Percentiles rank a stretch among this genome's conserved stretches.
Evolutionary conservation across 192 early-diverging fungal genomes (phyloP).

Genomic region (Coemansia sp.): DNA sequence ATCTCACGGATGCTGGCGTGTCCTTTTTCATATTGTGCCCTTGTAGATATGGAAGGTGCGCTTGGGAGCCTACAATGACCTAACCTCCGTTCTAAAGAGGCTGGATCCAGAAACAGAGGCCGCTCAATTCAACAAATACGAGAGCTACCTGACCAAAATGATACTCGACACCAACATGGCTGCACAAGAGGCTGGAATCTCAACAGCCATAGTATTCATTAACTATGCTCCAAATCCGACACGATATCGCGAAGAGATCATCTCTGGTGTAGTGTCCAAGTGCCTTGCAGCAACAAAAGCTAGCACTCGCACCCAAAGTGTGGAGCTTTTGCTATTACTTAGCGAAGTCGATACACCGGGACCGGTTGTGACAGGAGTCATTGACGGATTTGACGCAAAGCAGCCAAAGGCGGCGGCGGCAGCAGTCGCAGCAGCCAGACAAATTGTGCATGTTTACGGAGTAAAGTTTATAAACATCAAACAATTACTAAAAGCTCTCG

Average conservation of each 20-base stretch:
- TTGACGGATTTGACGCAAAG: conserved; percentile 79
- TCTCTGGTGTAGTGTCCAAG: conserved; percentile 83
- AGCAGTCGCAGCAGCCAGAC: conserved; percentile 61
- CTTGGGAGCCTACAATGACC: conserved; percentile 77
- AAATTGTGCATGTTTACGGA: conserved; percentile 77
- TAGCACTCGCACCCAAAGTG: conserved; percentile 72
- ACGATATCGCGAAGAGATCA: conserved; percentile 68
- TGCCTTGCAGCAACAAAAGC: conserved; percentile 80
- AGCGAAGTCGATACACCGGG: conserved; percentile 86
- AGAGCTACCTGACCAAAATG: conserved; percentile 76
- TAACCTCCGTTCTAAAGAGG: conserved; percentile 67
- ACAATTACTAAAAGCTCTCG: conserved; percentile 78
- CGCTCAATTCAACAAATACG: conserved; percentile 68
- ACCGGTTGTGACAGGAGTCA: conserved; percentile 78
- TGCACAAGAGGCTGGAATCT: conserved; percentile 85
- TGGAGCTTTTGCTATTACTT: conserved; percentile 82
- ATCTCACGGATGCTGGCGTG: background rate
- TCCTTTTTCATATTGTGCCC: background rate
- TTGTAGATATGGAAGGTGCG: conserved; percentile 92
- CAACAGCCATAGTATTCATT: conserved; percentile 74
- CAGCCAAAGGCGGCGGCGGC: conserved; percentile 89
- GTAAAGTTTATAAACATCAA: conserved; percentile 76
- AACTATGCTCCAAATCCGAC: conserved; percentile 75
- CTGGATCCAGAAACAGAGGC: conserved; percentile 62
- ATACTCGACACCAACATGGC: conserved; percentile 84